Evolutionary conservation across 2,329 filamentous ascomycete genomes (phyloP).

Genomic region (Diplodia mutila): DNA sequence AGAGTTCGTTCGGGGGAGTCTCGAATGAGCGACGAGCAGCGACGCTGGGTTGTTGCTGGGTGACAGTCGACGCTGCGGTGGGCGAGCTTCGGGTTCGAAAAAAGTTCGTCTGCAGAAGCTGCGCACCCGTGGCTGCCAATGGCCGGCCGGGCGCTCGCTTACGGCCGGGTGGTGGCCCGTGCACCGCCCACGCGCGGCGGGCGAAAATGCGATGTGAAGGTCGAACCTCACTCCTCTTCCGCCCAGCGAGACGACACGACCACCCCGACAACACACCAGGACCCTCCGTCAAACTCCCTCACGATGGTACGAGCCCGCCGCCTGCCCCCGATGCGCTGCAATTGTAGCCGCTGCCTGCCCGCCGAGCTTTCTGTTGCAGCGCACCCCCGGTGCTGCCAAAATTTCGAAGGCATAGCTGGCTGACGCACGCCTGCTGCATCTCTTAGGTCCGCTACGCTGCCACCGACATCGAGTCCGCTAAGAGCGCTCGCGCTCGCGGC

Average conservation of each 20-base stretch:
- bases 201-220: conserved; percentile 27
- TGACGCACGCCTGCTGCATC: conserved; percentile 16
- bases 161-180: conserved; percentile 16
- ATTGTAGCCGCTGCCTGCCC: conserved; percentile 12
- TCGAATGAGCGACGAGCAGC: conserved; percentile 9
- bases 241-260: conserved; percentile 29
- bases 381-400: conserved; percentile 12
- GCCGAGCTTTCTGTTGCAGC: conserved; percentile 4
- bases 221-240: conserved; percentile 32
- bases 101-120: conserved; percentile 25
- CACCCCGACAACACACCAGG: conserved; percentile 36
- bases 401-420: conserved; percentile 10
- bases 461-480: conserved; percentile 81
- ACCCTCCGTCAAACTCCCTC: conserved; percentile 42
- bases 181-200: conserved; percentile 21
- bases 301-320: conserved; percentile 46
- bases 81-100: conserved; percentile 22
- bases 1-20: not conserved
- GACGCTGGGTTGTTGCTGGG: conserved; percentile 12
- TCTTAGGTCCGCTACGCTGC: conserved; percentile 94
- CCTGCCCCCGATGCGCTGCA: conserved; percentile 11
- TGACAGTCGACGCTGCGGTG: conserved; percentile 18
- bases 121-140: conserved; percentile 21
- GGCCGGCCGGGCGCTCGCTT: conserved; percentile 20
- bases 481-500: conserved; percentile 97